Base-by-base conservation (phyloP, 2,329 filamentous ascomycete genomes). In the Neophaeococcomyces aloes region DNA sequence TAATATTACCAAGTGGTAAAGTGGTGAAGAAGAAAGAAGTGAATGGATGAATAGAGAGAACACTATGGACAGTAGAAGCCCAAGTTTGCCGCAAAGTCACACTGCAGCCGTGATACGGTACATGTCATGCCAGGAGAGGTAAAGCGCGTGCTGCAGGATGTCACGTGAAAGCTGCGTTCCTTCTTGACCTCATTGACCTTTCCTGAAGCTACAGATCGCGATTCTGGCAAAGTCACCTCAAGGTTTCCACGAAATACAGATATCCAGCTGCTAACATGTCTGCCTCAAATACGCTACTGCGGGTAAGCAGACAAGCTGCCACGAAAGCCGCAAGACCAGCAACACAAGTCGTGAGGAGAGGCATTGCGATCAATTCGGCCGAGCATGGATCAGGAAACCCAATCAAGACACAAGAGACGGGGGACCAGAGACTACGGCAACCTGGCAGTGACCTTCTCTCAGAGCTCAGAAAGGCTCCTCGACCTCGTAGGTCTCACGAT, bases 381-480 rank as follows among this genome's bases (percentile, higher is more conserved):
- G 39, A 42, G 32, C 31, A 44, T 25, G 41, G 34, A 10, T 36
- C 19, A 30, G 41, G 31, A 17, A 23, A 23, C 15, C 29, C 39
- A 7, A 42, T 35, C 39, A 27, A 42, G 17, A 38, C 33, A 13
- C 14, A 29, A 10, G 23, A 10, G n/a, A 21, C 34, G 7, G 33
- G 34, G 7, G 34, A 44, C 11, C 31, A 45, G 21, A 47, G 45
- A 13, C 15, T 49, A 30, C 47, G 53, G 42, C 48, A 57, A 19
- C 57, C 62, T 47, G 63, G 78, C 52, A 72, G 76, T 53, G 75
- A 76, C 61, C 75, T 81, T 47, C 66, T 69, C 35, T 70, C 75
- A 47, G 85, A 87, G 68, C 70, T 82, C 70, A 75, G 83, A 61
- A 69, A 75, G 53, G 79, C 80, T 38, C 61, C 64, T 56, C 64